phyloP scores from a whole-genome alignment of 2,329 filamentous ascomycete species.

The Neonectria punicea region DNA sequence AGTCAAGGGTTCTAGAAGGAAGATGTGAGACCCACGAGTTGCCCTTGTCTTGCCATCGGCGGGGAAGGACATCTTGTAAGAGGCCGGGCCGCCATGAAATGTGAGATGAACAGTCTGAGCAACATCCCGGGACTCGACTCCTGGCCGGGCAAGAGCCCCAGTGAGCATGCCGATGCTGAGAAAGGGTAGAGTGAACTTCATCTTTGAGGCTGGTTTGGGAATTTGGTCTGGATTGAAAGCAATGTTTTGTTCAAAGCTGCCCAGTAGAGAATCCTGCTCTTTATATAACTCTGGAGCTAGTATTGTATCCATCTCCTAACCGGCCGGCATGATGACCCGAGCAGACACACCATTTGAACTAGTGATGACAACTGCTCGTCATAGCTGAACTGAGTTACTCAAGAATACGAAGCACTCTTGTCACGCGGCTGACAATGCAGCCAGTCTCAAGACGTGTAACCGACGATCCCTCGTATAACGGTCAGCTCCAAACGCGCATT shows the following conservation, averaged over 20 bases:
- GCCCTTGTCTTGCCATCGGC: constrained; percentile 52
- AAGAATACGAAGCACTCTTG: not conserved
- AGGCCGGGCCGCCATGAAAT: constrained; percentile 55
- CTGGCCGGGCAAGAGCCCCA: constrained; percentile 12
- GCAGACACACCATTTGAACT: not conserved
- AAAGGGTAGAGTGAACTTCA: constrained; percentile 34
- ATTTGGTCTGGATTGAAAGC: not conserved
- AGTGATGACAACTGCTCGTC: not conserved
- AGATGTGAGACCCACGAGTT: constrained; percentile 47
- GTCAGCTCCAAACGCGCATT: not conserved
- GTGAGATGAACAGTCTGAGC: constrained; percentile 54
- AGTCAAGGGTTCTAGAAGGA: not conserved
- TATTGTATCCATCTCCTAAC: not conserved
- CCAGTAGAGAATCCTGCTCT: not conserved
- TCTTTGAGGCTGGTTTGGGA: constrained; percentile 13
- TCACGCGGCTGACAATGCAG: not conserved
- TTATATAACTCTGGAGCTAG: not conserved
- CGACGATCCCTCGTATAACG: not conserved
- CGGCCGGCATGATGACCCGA: constrained; percentile 28
- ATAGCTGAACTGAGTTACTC: not conserved
- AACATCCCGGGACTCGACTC: constrained; percentile 34
- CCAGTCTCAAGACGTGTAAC: not conserved
- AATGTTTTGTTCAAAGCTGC: not conserved
- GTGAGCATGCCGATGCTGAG: constrained; percentile 21
- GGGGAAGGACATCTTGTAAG: constrained; percentile 54